phyloP scores from a whole-genome alignment of 78 protist species.

The Planoprotostelium fungivorum region DNA sequence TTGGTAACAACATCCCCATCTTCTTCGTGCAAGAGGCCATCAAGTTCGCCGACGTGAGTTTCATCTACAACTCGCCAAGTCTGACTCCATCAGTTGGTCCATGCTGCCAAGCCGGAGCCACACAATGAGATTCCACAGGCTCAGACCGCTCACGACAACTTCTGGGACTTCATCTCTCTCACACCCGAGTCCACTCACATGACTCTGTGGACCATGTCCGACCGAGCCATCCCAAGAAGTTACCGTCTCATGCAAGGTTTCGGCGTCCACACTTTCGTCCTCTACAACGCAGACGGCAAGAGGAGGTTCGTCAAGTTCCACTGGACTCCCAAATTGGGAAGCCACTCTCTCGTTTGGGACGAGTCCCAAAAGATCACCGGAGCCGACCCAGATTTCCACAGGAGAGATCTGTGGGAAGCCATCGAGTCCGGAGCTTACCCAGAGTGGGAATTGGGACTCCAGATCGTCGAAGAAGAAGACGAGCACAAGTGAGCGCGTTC shows the following conservation, averaged over 20 bases:
- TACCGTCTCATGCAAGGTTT: conserved; percentile 43
- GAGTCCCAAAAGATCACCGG: conserved; percentile 35
- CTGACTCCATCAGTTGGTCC: conserved; percentile 4
- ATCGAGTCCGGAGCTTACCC: conserved; percentile 54
- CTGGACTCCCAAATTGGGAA: conserved; percentile 45
- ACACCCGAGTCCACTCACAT: conserved; percentile 61
- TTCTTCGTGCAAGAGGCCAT: conserved; percentile 60
- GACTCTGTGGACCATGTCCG: conserved; percentile 28
- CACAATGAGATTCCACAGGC: conserved; percentile 14
- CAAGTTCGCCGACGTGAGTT: conserved; percentile 45
- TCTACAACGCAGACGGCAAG: conserved; percentile 30
- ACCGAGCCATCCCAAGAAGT: conserved; percentile 40
- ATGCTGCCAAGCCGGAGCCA: conserved; percentile 43
- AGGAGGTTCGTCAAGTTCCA: conserved; percentile 30
- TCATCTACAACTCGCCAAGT: too few species aligned
- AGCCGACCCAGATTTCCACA: conserved; percentile 3
- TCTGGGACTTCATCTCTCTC: conserved; percentile 51
- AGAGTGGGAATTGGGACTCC: conserved; percentile 36
- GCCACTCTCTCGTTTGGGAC: conserved; percentile 30
- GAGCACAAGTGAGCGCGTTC: not conserved
- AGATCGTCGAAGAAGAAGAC: conserved; percentile 23
- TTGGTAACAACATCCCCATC: conserved; percentile 60
- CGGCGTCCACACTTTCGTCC: conserved; percentile 47
- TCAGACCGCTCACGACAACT: conserved; percentile 15
- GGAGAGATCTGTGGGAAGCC: conserved; percentile 31